Base-by-base conservation (phyloP, 2,329 filamentous ascomycete genomes). In the Cercospora sp. region DNA sequence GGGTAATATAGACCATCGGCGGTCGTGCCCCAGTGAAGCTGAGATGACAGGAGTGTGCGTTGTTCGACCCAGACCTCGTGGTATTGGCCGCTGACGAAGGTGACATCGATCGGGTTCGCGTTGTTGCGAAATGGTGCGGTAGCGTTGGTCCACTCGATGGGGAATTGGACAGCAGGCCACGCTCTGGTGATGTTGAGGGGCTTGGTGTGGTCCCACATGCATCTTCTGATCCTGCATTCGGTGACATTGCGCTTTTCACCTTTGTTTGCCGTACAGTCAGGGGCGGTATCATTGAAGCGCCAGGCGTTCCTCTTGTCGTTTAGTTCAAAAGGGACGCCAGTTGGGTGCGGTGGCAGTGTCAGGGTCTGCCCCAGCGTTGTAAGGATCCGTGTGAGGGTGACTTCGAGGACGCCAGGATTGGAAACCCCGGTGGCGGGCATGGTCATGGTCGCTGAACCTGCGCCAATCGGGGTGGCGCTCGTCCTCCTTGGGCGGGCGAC, bases 131-230 rank as follows among this genome's bases (percentile, higher is more conserved):
- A 63, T 20, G 67, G n/a, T 7, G 45, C 42, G 23, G 65, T 66
- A 13, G 16, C 53, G 26, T 69, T 66, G 36, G 67, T 69, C 63
- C 67, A 59, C 18, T 55, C 31, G 30, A 63, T 36, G 33, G 63
- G 60, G 55, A 57, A 62, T 40, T 61, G 53, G 59, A 66, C 23
- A 48, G 68, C 68, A 16, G 66, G 68, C 60, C 65, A 63, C 16
- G 64, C 58, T 36, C 60, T 68, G 10, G 65, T 69, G 55, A 70
- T 63, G 61, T 66, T 65, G 36, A 70, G 61, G 10, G 65, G 65
- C 61, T 70, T 62, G 23, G 48, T 30, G 59, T 65, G 53, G 3
- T 69, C 62, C 59, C 60, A 68, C 63, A 71, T 64, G 45, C 69
- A 71, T 40, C 42, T 57, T 23, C 62, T 28, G 55, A 66, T 51